Conservation (phyloP, 139 green algal species). For the Tetradesmus lagerheimii region DNA sequence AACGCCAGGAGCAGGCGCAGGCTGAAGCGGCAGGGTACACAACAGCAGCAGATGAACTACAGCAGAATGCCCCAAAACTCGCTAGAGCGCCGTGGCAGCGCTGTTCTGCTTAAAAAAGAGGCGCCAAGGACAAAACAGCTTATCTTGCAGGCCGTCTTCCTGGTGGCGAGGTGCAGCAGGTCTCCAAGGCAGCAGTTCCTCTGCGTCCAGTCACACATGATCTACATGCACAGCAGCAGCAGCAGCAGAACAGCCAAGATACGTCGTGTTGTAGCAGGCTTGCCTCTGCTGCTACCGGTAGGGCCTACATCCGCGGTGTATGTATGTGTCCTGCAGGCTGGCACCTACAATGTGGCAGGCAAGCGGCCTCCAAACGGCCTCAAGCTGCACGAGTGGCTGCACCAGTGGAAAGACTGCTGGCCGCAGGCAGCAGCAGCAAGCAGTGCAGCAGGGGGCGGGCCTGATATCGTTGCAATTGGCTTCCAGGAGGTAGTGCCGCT, state of each 20-base stretch:
- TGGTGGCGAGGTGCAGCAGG: too few relatives aligned
- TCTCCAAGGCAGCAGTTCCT: background rate
- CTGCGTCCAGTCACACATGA: background rate
- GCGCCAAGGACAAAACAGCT: too few relatives aligned
- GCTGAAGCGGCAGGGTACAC: too few relatives aligned
- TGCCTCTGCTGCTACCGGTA: constrained; percentile 11
- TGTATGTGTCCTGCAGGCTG: constrained; percentile 51
- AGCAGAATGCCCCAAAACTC: too few relatives aligned
- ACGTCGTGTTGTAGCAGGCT: too few relatives aligned
- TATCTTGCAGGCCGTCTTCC: too few relatives aligned
- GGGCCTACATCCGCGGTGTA: background rate
- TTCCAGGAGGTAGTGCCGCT: constrained; percentile 92
- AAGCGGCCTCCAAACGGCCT: constrained; percentile 64
- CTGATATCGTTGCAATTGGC: constrained; percentile 78
- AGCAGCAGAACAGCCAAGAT: too few relatives aligned
- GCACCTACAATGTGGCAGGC: constrained; percentile 84
- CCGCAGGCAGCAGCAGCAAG: background rate
- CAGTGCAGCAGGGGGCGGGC: background rate
- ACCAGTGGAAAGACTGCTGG: constrained; percentile 44
- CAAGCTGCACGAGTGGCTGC: constrained; percentile 70
- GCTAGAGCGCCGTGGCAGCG: too few relatives aligned
- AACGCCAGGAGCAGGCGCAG: background rate
- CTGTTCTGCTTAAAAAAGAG: too few relatives aligned
- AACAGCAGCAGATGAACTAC: too few relatives aligned
- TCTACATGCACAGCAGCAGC: background rate